Conservation (phyloP, 352 stramenopile species). For the Globisporangium nagaii region DNA sequence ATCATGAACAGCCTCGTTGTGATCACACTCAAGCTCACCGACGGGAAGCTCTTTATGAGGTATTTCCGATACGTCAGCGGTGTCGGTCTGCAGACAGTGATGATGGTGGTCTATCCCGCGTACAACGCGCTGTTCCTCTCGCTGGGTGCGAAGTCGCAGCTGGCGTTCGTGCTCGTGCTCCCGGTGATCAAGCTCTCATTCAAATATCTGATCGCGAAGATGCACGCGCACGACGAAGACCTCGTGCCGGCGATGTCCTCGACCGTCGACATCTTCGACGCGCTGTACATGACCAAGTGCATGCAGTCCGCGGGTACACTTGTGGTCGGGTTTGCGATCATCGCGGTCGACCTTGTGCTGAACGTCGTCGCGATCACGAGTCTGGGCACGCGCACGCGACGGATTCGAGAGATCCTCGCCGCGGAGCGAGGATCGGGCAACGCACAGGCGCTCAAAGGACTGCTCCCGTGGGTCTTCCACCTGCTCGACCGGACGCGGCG, state of each 20-base stretch:
- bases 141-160: background rate
- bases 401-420: background rate
- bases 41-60: background rate
- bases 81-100: background rate
- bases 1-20: background rate
- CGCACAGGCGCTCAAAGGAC: too few relatives aligned
- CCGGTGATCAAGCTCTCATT: background rate
- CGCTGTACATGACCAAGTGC: background rate
- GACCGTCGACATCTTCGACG: background rate
- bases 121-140: conserved; percentile 1
- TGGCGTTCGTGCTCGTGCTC: conserved; percentile 2
- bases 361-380: background rate
- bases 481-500: too few relatives aligned
- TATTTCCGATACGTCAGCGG: background rate
- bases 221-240: background rate
- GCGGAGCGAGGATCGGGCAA: background rate
- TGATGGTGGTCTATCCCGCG: background rate
- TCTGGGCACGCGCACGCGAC: background rate
- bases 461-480: background rate
- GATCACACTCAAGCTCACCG: background rate
- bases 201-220: background rate
- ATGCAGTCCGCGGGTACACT: background rate
- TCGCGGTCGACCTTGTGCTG: background rate
- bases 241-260: background rate
- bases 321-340: background rate